phyloP scores from a whole-genome alignment of 495 filamentous ascomycete species.

The Tuber magnatum region DNA sequence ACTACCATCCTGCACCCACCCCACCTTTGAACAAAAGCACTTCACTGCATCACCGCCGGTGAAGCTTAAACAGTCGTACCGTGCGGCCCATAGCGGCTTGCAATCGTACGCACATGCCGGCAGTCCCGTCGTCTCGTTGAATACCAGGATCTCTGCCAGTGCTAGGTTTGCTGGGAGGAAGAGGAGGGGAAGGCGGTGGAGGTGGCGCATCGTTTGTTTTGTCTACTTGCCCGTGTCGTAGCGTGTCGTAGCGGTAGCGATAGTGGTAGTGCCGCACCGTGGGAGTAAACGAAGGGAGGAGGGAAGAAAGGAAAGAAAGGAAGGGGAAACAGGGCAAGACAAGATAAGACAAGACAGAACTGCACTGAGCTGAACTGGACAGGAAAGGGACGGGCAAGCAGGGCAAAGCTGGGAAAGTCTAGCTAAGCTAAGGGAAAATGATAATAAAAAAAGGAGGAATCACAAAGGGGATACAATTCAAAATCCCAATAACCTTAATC shows the following conservation, averaged over 20 bases:
- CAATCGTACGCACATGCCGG: slow-evolving; percentile 35
- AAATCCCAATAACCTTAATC: background rate
- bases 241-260: background rate
- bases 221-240: background rate
- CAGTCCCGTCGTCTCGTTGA: slow-evolving; percentile 33
- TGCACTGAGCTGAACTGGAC: background rate
- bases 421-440: background rate
- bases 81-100: slow-evolving; percentile 27
- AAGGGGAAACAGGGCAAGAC: slow-evolving; percentile 16
- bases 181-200: slow-evolving; percentile 26
- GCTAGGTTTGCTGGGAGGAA: slow-evolving; percentile 14
- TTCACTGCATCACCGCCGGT: slow-evolving; percentile 4
- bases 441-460: background rate
- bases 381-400: background rate
- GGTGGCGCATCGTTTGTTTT: slow-evolving; percentile 17
- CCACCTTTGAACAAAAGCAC: slow-evolving; percentile 32
- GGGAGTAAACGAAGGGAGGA: background rate
- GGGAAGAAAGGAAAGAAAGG: slow-evolving; percentile 6
- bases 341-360: background rate
- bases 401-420: background rate
- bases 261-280: background rate
- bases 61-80: slow-evolving; percentile 25
- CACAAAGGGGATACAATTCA: background rate
- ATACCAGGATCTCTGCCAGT: slow-evolving; percentile 23
- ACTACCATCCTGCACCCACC: slow-evolving; percentile 6